Base-by-base conservation (phyloP, 352 stramenopile genomes). In the Phytophthora vignae region DNA sequence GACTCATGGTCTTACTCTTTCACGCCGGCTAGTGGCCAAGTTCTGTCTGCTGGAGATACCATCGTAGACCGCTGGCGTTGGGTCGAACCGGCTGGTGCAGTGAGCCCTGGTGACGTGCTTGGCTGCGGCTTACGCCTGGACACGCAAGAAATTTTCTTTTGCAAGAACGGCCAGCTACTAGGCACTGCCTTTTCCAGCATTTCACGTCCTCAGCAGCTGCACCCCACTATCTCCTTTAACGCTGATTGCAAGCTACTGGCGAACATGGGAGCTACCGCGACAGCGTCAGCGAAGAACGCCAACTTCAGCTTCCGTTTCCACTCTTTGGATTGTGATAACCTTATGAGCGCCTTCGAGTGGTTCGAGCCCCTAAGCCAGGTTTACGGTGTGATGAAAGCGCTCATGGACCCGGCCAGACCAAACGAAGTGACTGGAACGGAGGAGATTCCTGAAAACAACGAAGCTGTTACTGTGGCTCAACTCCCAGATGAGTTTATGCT, bases 321-420 rank as follows among this genome's bases (percentile, higher is more conserved):
- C 64, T 92, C 87, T 8, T 83, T 94, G 58, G 89, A 96, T 55
- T 96, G 85, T 57, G 88, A 96, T 56, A 93, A 93, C 42, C 60
- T 94, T 17, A 95, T 97, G 89, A 82, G 78, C n/a, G 79, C 82
- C 1, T 95, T 96, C 48, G 88, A 97, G 72, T 96, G 89, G 89
- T 97, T 92, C 60, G 89, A 97, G 33, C 87, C 90, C 55, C 71
- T 96, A 11, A 93, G 83, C 54, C 87, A 97, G 64, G 90, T 95
- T 48, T 95, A 95, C 53, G 84, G 88, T 5, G 89, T 97, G 40
- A 96, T 97, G 87, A 81, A 91, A 60, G 75, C 90, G 2, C 66
- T 97, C 1, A 90, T 94, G 74, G 84, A 91, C n/a, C 80, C 82
- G 17, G 61, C 52, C 9, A 79, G 83, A 10, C 46, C 50, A 0